phyloP scores from a whole-genome alignment of 2,329 filamentous ascomycete genomes.

The Xylaria sp. region DNA sequence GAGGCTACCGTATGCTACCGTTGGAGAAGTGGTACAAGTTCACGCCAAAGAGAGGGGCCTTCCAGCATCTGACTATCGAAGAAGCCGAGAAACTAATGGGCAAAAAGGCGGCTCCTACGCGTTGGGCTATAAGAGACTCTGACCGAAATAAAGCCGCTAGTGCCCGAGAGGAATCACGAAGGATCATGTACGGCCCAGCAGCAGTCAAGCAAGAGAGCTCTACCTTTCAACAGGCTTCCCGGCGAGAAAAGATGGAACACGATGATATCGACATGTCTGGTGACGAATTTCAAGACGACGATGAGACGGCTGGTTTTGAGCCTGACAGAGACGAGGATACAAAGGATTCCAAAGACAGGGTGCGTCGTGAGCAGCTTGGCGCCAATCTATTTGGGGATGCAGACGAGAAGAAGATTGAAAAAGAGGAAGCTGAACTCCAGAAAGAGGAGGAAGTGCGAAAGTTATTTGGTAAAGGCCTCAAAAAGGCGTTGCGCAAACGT shows the following conservation, averaged over 20 bases:
- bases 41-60: slow-evolving; percentile 76
- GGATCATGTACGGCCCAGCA: slow-evolving; percentile 64
- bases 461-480: slow-evolving; percentile 77
- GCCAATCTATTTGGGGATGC: slow-evolving; percentile 83
- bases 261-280: slow-evolving; percentile 74
- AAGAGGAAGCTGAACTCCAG: slow-evolving; percentile 75
- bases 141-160: slow-evolving; percentile 65
- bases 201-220: slow-evolving; percentile 75
- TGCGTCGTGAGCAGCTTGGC: slow-evolving; percentile 83
- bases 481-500: slow-evolving; percentile 83
- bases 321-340: slow-evolving; percentile 82
- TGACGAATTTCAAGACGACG: slow-evolving; percentile 87
- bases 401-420: slow-evolving; percentile 77
- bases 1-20: slow-evolving; percentile 84
- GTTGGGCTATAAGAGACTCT: slow-evolving; percentile 79
- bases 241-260: slow-evolving; percentile 74
- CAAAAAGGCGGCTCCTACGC: slow-evolving; percentile 77
- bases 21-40: slow-evolving; percentile 97
- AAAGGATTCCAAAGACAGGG: slow-evolving; percentile 75
- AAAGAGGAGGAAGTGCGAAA: slow-evolving; percentile 76
- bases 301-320: slow-evolving; percentile 80
- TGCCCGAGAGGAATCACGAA: slow-evolving; percentile 68
- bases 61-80: slow-evolving; percentile 81
- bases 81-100: slow-evolving; percentile 86
- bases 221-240: slow-evolving; percentile 70